These are phyloP conservation scores for Leptomonas seymouri DNA, from an alignment of 208 protist species.

Conservation along the genomic window DNA sequence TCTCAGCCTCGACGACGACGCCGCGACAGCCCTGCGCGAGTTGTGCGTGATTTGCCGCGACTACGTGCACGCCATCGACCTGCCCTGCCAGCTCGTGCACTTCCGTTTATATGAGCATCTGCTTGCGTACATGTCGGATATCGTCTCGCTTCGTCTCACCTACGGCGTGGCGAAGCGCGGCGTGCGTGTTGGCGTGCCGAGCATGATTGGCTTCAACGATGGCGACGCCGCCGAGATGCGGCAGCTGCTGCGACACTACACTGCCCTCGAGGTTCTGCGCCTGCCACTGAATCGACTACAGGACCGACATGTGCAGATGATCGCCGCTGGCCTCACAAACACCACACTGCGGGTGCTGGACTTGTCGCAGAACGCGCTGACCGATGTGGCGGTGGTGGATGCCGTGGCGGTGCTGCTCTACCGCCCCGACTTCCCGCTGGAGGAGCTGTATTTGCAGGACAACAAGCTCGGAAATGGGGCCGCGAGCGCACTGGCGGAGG, in stretches of 20 bases:
- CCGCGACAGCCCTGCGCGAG: slow-evolving; percentile 39
- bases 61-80: slow-evolving; percentile 67
- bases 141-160: slow-evolving; percentile 71
- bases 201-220: slow-evolving; percentile 84
- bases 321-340: slow-evolving; percentile 58
- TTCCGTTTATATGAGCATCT: slow-evolving; percentile 73
- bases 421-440: slow-evolving; percentile 58
- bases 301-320: slow-evolving; percentile 49
- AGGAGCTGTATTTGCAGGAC: slow-evolving; percentile 81
- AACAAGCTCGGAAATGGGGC: slow-evolving; percentile 73
- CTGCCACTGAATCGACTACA: slow-evolving; percentile 78
- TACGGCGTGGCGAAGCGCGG: slow-evolving; percentile 70
- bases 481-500: slow-evolving; percentile 62
- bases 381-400: slow-evolving; percentile 56
- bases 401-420: slow-evolving; percentile 75
- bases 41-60: slow-evolving; percentile 74
- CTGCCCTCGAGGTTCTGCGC: slow-evolving; percentile 49
- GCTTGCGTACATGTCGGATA: slow-evolving; percentile 63
- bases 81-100: slow-evolving; percentile 77
- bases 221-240: slow-evolving; percentile 64
- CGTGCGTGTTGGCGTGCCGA: slow-evolving; percentile 48
- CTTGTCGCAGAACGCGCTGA: slow-evolving; percentile 83
- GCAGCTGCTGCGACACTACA: slow-evolving; percentile 55
- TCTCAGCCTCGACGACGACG: slow-evolving; percentile 30
- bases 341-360: slow-evolving; percentile 77